These are phyloP conservation scores for Guyanaporus albipodus DNA, from an alignment of 768 basidiomycete genomes.

Conservation along the genomic window DNA sequence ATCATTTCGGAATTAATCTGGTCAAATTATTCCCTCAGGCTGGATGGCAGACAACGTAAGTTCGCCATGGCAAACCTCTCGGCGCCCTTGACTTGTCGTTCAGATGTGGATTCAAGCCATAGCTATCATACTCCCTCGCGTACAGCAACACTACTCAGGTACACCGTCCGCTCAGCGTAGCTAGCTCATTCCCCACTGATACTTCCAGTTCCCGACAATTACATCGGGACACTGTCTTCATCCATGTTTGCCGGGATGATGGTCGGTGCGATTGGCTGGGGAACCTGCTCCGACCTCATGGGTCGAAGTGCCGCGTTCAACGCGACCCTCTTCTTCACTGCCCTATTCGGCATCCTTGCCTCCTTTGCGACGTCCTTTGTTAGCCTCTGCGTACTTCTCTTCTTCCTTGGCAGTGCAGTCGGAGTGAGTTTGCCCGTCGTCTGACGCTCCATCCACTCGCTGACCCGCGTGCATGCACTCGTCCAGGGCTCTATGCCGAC, in stretches of 20 bases:
- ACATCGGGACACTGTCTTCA: constrained; percentile 80
- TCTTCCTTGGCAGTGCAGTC: constrained; percentile 88
- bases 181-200: constrained; percentile 15
- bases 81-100: constrained; percentile 25
- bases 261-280: constrained; percentile 90
- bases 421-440: constrained; percentile 57
- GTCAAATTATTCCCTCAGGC: constrained; percentile 49
- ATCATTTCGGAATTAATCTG: not conserved
- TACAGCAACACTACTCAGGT: constrained; percentile 86
- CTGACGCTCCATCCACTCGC: not conserved
- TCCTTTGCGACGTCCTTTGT: constrained; percentile 69
- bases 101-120: constrained; percentile 94
- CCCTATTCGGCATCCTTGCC: constrained; percentile 80
- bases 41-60: constrained; percentile 93
- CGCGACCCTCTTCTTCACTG: constrained; percentile 84
- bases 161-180: constrained; percentile 20
- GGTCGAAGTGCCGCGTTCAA: constrained; percentile 93
- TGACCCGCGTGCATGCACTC: not conserved
- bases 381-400: constrained; percentile 70
- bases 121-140: constrained; percentile 92
- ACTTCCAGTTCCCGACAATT: constrained; percentile 60
- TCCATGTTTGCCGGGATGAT: constrained; percentile 98
- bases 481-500: constrained; percentile 91
- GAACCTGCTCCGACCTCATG: constrained; percentile 85
- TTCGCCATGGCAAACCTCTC: constrained; percentile 1